Base-by-base conservation (phyloP, 345 rosid species). In the Eucalyptus regnans region DNA sequence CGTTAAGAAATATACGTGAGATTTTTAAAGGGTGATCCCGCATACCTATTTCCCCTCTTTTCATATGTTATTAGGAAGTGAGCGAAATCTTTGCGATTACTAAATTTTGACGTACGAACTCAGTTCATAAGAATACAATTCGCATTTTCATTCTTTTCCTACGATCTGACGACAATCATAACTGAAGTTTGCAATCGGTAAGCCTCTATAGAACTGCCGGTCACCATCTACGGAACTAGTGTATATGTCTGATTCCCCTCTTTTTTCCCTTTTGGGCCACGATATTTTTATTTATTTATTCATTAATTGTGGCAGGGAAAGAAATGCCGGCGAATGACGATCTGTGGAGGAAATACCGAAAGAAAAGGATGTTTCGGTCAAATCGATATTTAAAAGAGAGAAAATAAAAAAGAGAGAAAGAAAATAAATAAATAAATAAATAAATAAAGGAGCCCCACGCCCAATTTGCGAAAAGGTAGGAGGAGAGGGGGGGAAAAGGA, bases 111-210 rank as follows among this genome's bases (percentile, higher is more conserved):
- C 8, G 2, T 12, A 27, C 4, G 8, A 29, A 60, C 15, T 27
- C 0, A 3, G 2, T 12, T 3, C 2, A 27, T 7, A 27, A 1
- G 7, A 60, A 60, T 27, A 2, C 2, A 12, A 1, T 60, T 33
- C 2, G 23, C 81, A 7, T 8, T 33, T 18, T 18, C 14, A 7
- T 60, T 60, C 8, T 1, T 68, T 68, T 68, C 6, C 1, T 37
- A 37, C 6, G 0, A 0, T 14, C 4, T 0, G 7, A 33, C 8
- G 4, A 18, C 3, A 18, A 1, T 52, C 4, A 52, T 52, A 52
- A 20, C 2, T 3, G 13, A 68, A 33, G 7, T 17, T 18, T 17
- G 4, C 44, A 9, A 68, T 9, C 4, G 12, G 12, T 52, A 52
- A 52, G 56, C 56, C 56, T 52, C 43, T 31, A 31, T 31, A 15